Conservation (phyloP, 2,329 filamentous ascomycete species). For the Alternaria solani region DNA sequence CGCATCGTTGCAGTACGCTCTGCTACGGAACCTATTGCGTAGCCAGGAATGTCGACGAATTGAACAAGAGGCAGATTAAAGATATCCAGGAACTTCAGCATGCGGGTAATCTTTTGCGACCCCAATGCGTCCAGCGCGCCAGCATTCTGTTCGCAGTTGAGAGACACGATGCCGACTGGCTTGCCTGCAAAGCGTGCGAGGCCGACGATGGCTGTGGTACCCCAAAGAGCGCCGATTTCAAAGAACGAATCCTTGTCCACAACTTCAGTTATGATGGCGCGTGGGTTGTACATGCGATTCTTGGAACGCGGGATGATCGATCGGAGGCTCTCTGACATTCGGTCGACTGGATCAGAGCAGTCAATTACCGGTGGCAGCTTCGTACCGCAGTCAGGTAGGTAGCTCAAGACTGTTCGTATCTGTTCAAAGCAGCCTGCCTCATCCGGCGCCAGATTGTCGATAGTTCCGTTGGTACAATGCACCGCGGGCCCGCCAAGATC, state of each 20-base stretch:
- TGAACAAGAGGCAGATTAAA: constrained; percentile 71
- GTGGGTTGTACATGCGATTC: constrained; percentile 68
- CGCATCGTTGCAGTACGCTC: constrained; percentile 71
- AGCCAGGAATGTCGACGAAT: constrained; percentile 68
- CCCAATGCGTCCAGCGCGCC: constrained; percentile 69
- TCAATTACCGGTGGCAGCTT: constrained; percentile 61
- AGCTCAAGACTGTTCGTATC: constrained; percentile 64
- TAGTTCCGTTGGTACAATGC: constrained; percentile 71
- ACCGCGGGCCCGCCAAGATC: constrained; percentile 68
- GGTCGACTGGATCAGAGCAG: constrained; percentile 59
- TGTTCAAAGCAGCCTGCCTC: constrained; percentile 70
- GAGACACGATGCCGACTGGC: constrained; percentile 66
- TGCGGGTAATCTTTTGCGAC: constrained; percentile 66
- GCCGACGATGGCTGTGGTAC: constrained; percentile 67
- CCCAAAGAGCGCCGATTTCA: constrained; percentile 71
- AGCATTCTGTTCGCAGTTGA: constrained; percentile 67
- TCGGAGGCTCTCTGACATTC: constrained; percentile 60
- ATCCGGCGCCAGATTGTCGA: constrained; percentile 68
- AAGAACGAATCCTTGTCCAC: constrained; percentile 67
- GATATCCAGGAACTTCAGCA: constrained; percentile 70
- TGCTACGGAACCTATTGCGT: constrained; percentile 69
- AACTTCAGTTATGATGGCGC: constrained; percentile 64
- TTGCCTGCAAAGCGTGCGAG: constrained; percentile 65
- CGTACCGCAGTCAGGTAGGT: constrained; percentile 65
- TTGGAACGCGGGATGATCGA: constrained; percentile 66